Evolutionary conservation across 2,329 filamentous ascomycete species (phyloP), one percentile per base, ranked within the genome.

Genomic region (Neodidymelliopsis sp.): DNA sequence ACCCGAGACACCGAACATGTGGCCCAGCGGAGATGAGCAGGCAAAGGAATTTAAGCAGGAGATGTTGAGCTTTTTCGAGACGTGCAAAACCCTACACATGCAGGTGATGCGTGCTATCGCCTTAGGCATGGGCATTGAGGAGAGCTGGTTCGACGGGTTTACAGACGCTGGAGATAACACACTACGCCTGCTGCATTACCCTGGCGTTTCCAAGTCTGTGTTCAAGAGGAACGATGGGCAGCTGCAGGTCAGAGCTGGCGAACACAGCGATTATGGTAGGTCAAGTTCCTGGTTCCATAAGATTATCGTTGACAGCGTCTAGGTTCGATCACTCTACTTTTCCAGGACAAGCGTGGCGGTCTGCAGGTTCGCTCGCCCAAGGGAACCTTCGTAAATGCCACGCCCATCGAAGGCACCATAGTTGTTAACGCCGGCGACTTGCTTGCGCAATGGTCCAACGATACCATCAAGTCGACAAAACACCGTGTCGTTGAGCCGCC

Each of bases 361-460:
- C 67, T 86, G 20, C 82, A 86, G 62, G 83, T 85, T 4, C 81
- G 84, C 63, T 88, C 85, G 37, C 90, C 91, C 0, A 86, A 83
- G 29, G 90, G 89, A 2, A 84, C 81, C 0, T 96, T 92, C 64
- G 85, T 96, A 28, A 84, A 96, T 65, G 92, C 90, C 1, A 90
- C 84, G 6, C 91, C 92, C 0, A 93, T 96, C 51, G 79, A 85
- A 25, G 86, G 85, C 44, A 91, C 90, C 0, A 87, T 94, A 29
- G 90, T 97, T 9, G 83, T 96, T 57, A 97, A 97, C 65, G 91
- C 91, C 0, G 92, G 91, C 1, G 92, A 97, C 68, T 70, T 97
- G 59, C 77, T 97, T 38, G 87, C 90, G 1, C 80, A 91, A 41
- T 96, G 91, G 92, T 90, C 88, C 56, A 97, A 97, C 66, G 90